Percentiles rank a stretch among this genome's conserved stretches.
Conservation (phyloP, 1,284 basidiomycete genomes). For the Ganoderma meredithae region DNA sequence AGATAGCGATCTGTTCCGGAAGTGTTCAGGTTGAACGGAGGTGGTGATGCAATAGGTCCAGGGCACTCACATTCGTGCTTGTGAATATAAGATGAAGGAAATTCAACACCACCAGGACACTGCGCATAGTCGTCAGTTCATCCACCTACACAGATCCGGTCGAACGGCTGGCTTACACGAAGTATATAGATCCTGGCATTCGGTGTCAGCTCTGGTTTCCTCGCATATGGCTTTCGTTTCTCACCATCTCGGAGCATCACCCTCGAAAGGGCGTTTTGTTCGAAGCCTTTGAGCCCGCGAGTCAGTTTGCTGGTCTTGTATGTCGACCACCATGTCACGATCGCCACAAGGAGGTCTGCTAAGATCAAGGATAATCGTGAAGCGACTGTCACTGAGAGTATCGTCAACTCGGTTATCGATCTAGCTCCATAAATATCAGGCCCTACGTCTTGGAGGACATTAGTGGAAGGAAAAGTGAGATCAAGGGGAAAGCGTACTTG, state of each 20-base stretch:
- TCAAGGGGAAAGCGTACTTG: not conserved
- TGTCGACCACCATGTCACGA: not conserved
- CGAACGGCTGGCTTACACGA: not conserved
- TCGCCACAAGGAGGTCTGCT: not conserved
- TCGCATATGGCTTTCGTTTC: not conserved
- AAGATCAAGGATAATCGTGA: not conserved
- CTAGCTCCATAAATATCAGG: not conserved
- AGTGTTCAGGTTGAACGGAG: not conserved
- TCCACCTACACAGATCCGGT: not conserved
- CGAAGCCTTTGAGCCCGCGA: not conserved
- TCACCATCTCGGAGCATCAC: conserved; percentile 1
- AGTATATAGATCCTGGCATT: not conserved
- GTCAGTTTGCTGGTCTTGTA: not conserved
- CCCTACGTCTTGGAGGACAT: not conserved
- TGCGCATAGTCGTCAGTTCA: not conserved
- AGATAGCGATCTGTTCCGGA: not conserved
- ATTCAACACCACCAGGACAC: not conserved
- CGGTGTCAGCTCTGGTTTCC: not conserved
- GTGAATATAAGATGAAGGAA: not conserved
- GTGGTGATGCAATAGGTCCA: not conserved
- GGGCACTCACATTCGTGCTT: not conserved
- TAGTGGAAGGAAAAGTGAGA: not conserved
- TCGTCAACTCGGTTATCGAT: not conserved
- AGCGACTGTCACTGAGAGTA: not conserved
- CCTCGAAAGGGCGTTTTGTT: not conserved